Evolutionary conservation across 768 basidiomycete species (phyloP).

Genomic region (Dioszegia aurantiaca): DNA sequence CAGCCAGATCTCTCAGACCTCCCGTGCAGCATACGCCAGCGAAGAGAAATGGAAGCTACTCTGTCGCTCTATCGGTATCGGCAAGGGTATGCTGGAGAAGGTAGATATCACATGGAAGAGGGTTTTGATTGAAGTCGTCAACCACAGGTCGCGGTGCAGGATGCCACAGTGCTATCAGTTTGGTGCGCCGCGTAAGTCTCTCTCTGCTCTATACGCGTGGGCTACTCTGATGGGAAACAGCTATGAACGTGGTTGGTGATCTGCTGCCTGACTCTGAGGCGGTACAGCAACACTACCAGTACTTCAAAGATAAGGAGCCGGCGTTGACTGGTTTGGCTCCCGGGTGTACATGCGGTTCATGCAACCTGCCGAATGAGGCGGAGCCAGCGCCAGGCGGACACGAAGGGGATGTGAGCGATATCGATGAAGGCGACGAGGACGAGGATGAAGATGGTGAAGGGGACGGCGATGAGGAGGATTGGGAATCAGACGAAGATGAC

Average conservation of each 20-base stretch:
- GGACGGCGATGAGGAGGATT: neutral
- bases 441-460: neutral
- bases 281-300: neutral
- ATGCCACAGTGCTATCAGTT: conserved; percentile 2
- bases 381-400: neutral
- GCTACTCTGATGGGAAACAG: conserved; percentile 3
- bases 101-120: neutral
- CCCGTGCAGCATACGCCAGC: neutral
- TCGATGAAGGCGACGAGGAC: neutral
- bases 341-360: neutral
- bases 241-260: conserved; percentile 6
- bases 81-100: neutral
- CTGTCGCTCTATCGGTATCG: conserved; percentile 4
- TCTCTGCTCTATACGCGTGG: neutral
- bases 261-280: conserved; percentile 9
- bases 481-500: neutral
- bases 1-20: neutral
- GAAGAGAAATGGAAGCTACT: conserved; percentile 1
- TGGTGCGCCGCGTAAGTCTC: conserved; percentile 1
- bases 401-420: neutral
- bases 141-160: neutral
- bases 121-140: neutral
- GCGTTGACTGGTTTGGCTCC: neutral
- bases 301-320: conserved; percentile 4
- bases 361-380: neutral